phyloP scores from a whole-genome alignment of 1,284 basidiomycete genomes.

The Ustilago vetiveriae region DNA sequence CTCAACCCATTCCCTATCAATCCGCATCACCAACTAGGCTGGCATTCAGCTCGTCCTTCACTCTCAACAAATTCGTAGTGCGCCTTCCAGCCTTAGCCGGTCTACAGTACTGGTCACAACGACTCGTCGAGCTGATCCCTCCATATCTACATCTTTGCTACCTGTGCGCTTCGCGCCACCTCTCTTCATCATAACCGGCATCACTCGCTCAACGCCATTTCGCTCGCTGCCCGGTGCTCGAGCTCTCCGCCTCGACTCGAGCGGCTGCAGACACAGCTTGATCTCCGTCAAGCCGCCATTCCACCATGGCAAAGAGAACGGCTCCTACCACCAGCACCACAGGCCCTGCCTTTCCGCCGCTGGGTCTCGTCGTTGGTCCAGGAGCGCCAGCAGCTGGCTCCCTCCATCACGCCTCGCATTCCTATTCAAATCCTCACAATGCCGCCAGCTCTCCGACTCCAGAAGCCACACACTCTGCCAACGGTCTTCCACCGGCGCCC shows the following conservation, averaged over 20 bases:
- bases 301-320: conserved; percentile 45
- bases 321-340: conserved; percentile 40
- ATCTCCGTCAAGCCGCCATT: not conserved
- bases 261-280: conserved; percentile 17
- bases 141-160: not conserved
- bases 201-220: not conserved
- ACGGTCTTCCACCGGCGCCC: conserved; percentile 58
- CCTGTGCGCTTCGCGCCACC: conserved; percentile 21
- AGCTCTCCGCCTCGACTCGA: conserved; percentile 22
- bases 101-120: too few relatives aligned
- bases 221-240: conserved; percentile 26
- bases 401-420: conserved; percentile 23
- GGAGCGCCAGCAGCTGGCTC: conserved; percentile 36
- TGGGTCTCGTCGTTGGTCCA: conserved; percentile 52
- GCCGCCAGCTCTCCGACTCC: conserved; percentile 17
- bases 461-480: conserved; percentile 19
- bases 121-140: not conserved
- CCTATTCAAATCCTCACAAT: conserved; percentile 24
- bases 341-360: conserved; percentile 50
- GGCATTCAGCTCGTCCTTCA: too few relatives aligned
- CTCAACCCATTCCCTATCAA: too few relatives aligned
- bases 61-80: too few relatives aligned
- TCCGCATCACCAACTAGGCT: too few relatives aligned
- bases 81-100: too few relatives aligned
- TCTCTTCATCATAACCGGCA: conserved; percentile 20